phyloP scores from a whole-genome alignment of 352 stramenopile species.

The Thalassiosira allenii region DNA sequence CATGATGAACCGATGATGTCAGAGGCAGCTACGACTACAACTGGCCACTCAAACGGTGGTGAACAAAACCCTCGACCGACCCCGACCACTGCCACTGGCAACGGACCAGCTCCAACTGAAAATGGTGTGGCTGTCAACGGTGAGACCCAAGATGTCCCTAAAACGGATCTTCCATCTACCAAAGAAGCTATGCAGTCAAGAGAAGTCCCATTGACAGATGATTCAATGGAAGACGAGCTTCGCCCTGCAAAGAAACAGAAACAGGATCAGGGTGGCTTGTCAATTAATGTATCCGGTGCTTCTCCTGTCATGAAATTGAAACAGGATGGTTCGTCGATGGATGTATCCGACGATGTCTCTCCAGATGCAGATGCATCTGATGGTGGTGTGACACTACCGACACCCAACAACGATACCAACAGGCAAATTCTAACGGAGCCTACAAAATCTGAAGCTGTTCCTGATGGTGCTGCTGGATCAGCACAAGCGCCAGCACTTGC shows the following conservation, averaged over 20 bases:
- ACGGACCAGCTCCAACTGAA: neutral
- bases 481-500: too few species aligned
- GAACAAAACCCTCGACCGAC: neutral
- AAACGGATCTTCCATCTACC: too few species aligned
- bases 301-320: neutral
- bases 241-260: conserved; percentile 46
- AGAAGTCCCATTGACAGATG: conserved; percentile 23
- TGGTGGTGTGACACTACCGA: conserved; percentile 3
- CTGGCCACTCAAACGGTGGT: neutral
- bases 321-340: neutral
- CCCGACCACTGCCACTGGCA: neutral
- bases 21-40: neutral
- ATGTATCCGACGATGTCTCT: neutral
- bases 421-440: neutral
- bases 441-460: neutral
- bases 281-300: neutral
- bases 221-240: conserved; percentile 36
- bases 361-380: neutral
- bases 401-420: conserved; percentile 17
- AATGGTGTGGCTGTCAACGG: too few species aligned
- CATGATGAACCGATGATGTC: conserved; percentile 10
- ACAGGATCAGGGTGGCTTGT: conserved; percentile 10
- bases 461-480: neutral
- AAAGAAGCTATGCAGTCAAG: conserved; percentile 19
- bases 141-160: too few species aligned